Evolutionary conservation across 768 basidiomycete species (phyloP).

Genomic region (Psilocybe cyanescens): DNA sequence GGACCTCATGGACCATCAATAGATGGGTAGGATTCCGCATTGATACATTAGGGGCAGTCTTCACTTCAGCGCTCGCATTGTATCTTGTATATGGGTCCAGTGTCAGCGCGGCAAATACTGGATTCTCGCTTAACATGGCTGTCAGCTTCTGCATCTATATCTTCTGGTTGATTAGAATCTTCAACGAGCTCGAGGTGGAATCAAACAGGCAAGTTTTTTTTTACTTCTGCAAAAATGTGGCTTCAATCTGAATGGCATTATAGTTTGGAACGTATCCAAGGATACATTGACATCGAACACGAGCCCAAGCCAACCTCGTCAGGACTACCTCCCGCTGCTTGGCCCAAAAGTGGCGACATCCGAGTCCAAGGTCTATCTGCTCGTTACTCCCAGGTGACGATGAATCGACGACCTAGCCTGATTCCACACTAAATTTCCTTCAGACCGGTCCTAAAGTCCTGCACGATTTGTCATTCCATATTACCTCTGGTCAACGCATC

Average conservation of each 20-base stretch:
- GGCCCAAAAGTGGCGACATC: slow-evolving; percentile 59
- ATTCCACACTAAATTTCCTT: no score
- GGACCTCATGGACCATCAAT: slow-evolving; percentile 53
- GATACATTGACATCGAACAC: slow-evolving; percentile 60
- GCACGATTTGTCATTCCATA: slow-evolving; percentile 51
- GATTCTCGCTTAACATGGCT: slow-evolving; percentile 65
- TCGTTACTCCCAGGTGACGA: slow-evolving; percentile 41
- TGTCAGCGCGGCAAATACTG: slow-evolving; percentile 43
- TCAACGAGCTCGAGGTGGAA: slow-evolving; percentile 49
- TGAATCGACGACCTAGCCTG: no score
- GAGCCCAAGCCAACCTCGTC: slow-evolving; percentile 45
- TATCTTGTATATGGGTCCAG: slow-evolving; percentile 54
- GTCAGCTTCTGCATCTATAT: slow-evolving; percentile 59
- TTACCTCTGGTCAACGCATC: slow-evolving; percentile 61
- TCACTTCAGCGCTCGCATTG: slow-evolving; percentile 53
- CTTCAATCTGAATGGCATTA: no score
- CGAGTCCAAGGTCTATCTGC: slow-evolving; percentile 54
- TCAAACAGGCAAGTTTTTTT: slow-evolving; percentile 24
- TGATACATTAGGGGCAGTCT: slow-evolving; percentile 59
- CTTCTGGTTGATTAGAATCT: slow-evolving; percentile 47
- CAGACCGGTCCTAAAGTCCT: slow-evolving; percentile 47
- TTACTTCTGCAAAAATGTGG: neutral
- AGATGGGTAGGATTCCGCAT: slow-evolving; percentile 52
- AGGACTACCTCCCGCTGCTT: slow-evolving; percentile 57
- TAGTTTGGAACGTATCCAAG: slow-evolving; percentile 56